Conservation (phyloP, 2,329 filamentous ascomycete species). For the Diplodia intermedia region DNA sequence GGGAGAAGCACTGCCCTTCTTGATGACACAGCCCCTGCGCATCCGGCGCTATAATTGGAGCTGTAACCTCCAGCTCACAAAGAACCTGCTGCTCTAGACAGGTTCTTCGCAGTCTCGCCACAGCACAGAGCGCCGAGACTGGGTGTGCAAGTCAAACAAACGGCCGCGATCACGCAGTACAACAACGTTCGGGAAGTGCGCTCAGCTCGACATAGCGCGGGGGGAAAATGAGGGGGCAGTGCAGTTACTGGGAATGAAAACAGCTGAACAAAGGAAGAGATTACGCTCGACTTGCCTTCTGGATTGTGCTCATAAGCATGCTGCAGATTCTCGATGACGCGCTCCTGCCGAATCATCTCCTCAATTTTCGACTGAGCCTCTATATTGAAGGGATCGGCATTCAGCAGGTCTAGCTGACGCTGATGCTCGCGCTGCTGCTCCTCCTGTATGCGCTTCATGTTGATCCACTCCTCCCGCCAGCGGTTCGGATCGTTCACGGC, state of each 20-base stretch:
- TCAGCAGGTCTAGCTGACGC: constrained; percentile 82
- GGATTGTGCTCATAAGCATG: constrained; percentile 97
- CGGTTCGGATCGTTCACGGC: constrained; percentile 76
- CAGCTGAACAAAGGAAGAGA: constrained; percentile 21
- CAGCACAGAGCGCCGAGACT: constrained; percentile 11
- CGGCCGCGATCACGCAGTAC: constrained; percentile 20
- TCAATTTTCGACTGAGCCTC: constrained; percentile 92
- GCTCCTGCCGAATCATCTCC: constrained; percentile 94
- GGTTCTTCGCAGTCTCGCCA: constrained; percentile 13
- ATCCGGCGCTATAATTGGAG: constrained; percentile 26
- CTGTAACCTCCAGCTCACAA: constrained; percentile 22
- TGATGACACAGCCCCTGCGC: constrained; percentile 31
- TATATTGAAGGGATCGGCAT: constrained; percentile 92
- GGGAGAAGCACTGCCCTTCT: constrained; percentile 18
- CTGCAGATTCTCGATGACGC: constrained; percentile 93
- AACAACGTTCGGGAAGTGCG: constrained; percentile 18
- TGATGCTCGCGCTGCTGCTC: constrained; percentile 71
- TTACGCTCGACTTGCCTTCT: constrained; percentile 70
- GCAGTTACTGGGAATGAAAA: not conserved
- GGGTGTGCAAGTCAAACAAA: constrained; percentile 15
- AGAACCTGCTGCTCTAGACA: constrained; percentile 14
- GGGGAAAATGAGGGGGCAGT: constrained; percentile 5
- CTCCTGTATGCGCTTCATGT: constrained; percentile 72
- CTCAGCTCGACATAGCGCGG: not conserved
- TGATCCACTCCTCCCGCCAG: constrained; percentile 75